Evolutionary conservation across 208 protist species (phyloP).

Genomic region (Novymonas esmeraldas): DNA sequence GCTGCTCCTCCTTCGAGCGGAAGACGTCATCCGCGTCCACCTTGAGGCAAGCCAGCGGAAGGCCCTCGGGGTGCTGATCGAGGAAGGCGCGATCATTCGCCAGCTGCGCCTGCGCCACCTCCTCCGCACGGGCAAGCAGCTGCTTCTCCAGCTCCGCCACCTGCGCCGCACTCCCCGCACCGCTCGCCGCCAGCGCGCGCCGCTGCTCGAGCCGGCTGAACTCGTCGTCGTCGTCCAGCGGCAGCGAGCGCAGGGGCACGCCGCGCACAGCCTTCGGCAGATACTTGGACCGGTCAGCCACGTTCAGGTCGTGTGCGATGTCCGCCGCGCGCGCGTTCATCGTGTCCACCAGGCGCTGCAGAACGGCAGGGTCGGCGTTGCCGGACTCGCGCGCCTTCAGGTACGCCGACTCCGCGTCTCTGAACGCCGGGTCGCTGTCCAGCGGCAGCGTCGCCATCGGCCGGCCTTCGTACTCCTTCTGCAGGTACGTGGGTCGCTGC

Average conservation of each 20-base stretch:
- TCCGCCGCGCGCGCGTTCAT: conserved; percentile 44
- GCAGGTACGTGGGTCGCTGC: conserved; percentile 31
- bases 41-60: conserved; percentile 39
- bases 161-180: conserved; percentile 22
- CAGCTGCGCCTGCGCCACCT: conserved; percentile 36
- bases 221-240: conserved; percentile 53
- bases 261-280: conserved; percentile 45
- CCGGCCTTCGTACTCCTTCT: conserved; percentile 49
- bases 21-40: conserved; percentile 46
- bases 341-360: conserved; percentile 33
- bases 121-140: conserved; percentile 45
- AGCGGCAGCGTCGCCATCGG: conserved; percentile 35
- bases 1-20: conserved; percentile 39
- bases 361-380: conserved; percentile 17
- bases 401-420: conserved; percentile 41
- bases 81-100: conserved; percentile 44
- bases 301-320: conserved; percentile 52
- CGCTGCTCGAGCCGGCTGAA: conserved; percentile 47
- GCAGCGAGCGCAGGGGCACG: conserved; percentile 43
- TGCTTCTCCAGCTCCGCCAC: conserved; percentile 39
- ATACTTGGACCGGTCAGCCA: conserved; percentile 42
- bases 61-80: conserved; percentile 45
- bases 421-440: conserved; percentile 44
- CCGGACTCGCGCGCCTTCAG: conserved; percentile 31
- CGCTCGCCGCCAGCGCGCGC: conserved; percentile 38